These are phyloP conservation scores for Isatis lusitanica DNA, from an alignment of 441 rosid species.

Conservation along the genomic window DNA sequence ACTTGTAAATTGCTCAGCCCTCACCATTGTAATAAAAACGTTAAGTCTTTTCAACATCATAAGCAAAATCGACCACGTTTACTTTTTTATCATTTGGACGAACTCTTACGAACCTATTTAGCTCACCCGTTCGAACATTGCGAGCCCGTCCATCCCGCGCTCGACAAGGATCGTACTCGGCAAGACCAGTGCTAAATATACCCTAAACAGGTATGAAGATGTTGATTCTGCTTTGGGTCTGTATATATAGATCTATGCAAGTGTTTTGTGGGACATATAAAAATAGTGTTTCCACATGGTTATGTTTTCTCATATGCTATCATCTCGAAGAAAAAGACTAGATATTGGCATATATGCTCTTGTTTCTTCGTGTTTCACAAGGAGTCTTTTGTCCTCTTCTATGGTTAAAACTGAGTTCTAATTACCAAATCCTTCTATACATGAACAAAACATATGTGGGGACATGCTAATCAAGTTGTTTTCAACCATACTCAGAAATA, in stretches of 20 bases:
- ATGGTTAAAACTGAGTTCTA: slow-evolving; percentile 1
- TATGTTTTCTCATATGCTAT: slow-evolving; percentile 10
- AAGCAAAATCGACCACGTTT: no score
- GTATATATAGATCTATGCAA: slow-evolving; percentile 9
- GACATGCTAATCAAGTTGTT: slow-evolving; percentile 15
- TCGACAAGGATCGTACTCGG: no score
- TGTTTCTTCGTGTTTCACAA: slow-evolving; percentile 12
- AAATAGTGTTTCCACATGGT: slow-evolving; percentile 23
- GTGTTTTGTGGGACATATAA: slow-evolving; percentile 8
- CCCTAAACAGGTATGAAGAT: slow-evolving; percentile 7
- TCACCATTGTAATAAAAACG: no score
- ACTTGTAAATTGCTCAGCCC: no score
- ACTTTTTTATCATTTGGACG: no score
- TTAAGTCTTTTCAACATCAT: no score
- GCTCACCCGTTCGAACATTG: no score
- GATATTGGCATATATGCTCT: slow-evolving; percentile 27
- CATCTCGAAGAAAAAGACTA: not conserved
- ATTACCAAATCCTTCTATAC: not conserved
- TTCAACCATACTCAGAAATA: slow-evolving; percentile 13
- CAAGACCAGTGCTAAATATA: no score
- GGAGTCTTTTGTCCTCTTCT: slow-evolving; percentile 16
- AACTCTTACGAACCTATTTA: no score
- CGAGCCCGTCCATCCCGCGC: no score
- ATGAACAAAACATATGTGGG: slow-evolving; percentile 20
- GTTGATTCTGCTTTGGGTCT: not conserved